Conservation (phyloP, 2,329 filamentous ascomycete genomes). For the Cladosporium sp. region DNA sequence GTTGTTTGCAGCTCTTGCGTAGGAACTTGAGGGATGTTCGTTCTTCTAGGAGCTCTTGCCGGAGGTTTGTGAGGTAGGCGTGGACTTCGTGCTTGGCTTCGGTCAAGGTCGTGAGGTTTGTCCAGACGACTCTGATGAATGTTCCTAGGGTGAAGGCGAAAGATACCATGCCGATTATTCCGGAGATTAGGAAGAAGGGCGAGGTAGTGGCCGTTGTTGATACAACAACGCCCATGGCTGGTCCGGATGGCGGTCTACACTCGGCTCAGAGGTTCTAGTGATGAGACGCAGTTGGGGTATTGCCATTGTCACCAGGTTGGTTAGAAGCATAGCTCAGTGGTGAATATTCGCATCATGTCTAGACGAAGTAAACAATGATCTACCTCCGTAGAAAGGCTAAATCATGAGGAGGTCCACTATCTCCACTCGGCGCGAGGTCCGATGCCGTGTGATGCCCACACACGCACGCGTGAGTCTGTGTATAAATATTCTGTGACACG, state of each 20-base stretch:
- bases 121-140: conserved; percentile 44
- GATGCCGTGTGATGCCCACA: background rate
- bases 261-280: background rate
- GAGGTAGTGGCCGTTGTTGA: conserved; percentile 7
- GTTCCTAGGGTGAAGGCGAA: conserved; percentile 48
- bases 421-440: background rate
- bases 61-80: conserved; percentile 42
- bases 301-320: background rate
- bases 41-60: conserved; percentile 45
- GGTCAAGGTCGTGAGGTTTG: conserved; percentile 40
- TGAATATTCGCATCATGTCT: background rate
- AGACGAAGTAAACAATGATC: background rate
- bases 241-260: background rate
- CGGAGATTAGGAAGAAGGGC: conserved; percentile 16
- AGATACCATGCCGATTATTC: conserved; percentile 42
- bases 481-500: background rate
- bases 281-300: background rate
- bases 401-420: background rate
- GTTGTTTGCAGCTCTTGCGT: conserved; percentile 20
- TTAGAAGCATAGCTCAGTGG: background rate
- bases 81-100: conserved; percentile 42
- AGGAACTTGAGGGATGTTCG: conserved; percentile 37
- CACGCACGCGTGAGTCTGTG: background rate
- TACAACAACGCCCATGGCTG: conserved; percentile 9
- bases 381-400: background rate